Evolutionary conservation across 2,329 filamentous ascomycete genomes (phyloP), one percentile per base, ranked within the genome.

Genomic region (Cryphonectria parasitica): DNA sequence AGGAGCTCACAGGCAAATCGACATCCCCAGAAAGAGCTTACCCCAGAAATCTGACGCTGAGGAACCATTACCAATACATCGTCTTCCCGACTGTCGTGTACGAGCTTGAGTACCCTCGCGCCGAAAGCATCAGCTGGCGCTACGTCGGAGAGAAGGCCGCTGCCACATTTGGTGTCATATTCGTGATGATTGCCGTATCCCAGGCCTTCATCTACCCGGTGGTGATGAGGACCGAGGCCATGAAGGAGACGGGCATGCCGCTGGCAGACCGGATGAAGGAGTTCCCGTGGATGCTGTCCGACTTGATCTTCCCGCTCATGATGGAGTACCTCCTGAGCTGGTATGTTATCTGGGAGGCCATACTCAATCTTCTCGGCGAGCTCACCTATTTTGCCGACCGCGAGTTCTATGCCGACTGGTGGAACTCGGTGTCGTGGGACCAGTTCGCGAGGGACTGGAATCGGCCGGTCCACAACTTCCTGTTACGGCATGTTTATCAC

Each of bases 401-500:
- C 63, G 90, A 89, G 72, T 94, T 94, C 79, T 90, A 90, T 75
- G 84, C 86, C 54, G 85, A 86, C 64, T 90, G 88, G 88, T 90
- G 88, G 88, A 90, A 90, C 74, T 85, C 83, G 72, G 85, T 87
- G 3, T 88, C 87, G 0, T 93, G 90, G 88, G 91, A 94, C 75
- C 90, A 94, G 77, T 95, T 92, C 75, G 92, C 92, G 4, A 85
- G 92, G 54, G 91, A 94, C 77, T 95, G 92, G 92, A 95, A 95
- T 77, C 82, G 89, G 2, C 92, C 92, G 0, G 92, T 95, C 4
- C 92, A 94, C 77, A 90, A 91, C 75, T 95, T 95, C 79, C 82
- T 95, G 39, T 84, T 94, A 2, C 86, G 92, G 19, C 92, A 95
- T 76, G 92, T 95, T 71, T 95, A 95, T 77, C 91, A 95, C 80